Base-by-base conservation (phyloP, 2,329 filamentous ascomycete genomes). In the Fusarium chaquense region DNA sequence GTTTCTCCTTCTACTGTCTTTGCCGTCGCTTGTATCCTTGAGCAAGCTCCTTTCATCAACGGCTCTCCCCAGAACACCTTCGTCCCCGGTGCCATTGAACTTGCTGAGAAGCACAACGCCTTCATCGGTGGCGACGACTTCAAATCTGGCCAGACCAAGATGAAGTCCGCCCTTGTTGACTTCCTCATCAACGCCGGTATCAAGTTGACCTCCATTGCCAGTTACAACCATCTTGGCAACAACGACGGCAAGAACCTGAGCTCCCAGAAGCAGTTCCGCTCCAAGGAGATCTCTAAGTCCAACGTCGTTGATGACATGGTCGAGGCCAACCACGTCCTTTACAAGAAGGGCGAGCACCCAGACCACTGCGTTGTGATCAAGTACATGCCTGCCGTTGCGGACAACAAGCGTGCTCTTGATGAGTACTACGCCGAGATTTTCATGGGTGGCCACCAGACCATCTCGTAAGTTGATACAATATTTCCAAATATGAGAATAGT, bases 301-400 rank as follows among this genome's bases (percentile, higher is more conserved):
- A 99, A 98, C 80, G 96, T 99, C 15, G 96, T 99, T 58, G 96
- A 99, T 79, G 96, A 99, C 85, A 99, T 99, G 96, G 96, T 99
- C 65, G 94, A 93, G 77, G 95, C 96, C 77, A 99, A 99, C 85
- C 85, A 83, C 52, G 90, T 98, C 51, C 87, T 99, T 59, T 99
- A 99, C 86, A 89, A 91, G 82, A 85, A 93, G 76, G 94, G 91
- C 74, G 96, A 99, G 84, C 94, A 98, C 81, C 96, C 96, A 3
- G 94, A 99, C 80, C 96, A 99, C 85, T 97, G 93, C 64, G 96
- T 99, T 64, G 96, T 99, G 75, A 99, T 99, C 90, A 99, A 99
- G 89, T 99, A 99, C 86, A 97, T 99, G 94, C 96, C 96, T 36
- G 93, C 94, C 69, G 96, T 99, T 50, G 96, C 96, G 68, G 96